These are phyloP conservation scores for Anthoceros angustus DNA, from an alignment of 225 moss, liverwort and hornwort genomes.

Conservation along the genomic window DNA sequence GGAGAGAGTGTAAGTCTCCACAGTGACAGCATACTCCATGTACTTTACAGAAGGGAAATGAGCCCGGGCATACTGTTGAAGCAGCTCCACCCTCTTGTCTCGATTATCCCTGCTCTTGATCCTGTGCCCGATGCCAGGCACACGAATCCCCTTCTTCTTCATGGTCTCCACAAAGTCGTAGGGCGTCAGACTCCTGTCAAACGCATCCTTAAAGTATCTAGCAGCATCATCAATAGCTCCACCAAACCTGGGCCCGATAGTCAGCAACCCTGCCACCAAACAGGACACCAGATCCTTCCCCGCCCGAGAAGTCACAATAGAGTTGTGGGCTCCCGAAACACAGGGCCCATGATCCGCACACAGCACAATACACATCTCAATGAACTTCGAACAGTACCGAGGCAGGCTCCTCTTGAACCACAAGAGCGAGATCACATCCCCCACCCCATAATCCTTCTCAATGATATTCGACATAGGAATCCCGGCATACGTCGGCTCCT, in stretches of 20 bases:
- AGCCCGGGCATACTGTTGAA: constrained; percentile 65
- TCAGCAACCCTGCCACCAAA: constrained; percentile 76
- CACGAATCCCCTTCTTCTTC: constrained; percentile 87
- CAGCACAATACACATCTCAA: constrained; percentile 85
- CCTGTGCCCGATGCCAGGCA: constrained; percentile 83
- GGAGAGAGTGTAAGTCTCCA: constrained; percentile 69
- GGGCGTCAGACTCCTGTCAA: constrained; percentile 48
- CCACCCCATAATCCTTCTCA: constrained; percentile 58
- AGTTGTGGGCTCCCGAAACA: constrained; percentile 82
- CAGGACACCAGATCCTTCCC: constrained; percentile 85
- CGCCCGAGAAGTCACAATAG: constrained; percentile 73
- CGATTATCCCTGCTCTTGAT: constrained; percentile 87
- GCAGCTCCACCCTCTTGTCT: constrained; percentile 82
- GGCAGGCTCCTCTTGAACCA: constrained; percentile 92
- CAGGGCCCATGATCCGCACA: constrained; percentile 84
- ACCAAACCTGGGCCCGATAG: constrained; percentile 86
- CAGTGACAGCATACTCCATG: constrained; percentile 86
- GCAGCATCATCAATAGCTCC: constrained; percentile 92
- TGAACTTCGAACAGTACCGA: constrained; percentile 77
- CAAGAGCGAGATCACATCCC: constrained; percentile 81
- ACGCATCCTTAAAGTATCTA: constrained; percentile 81
- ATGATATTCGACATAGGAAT: constrained; percentile 85
- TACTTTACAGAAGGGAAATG: constrained; percentile 78
- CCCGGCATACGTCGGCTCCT: constrained; percentile 85
- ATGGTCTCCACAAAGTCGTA: constrained; percentile 84